Percentiles rank a stretch among this genome's conserved stretches.
Evolutionary conservation across 1,139 yeast genomes (phyloP).

Genomic region (Blastobotrys apis): DNA sequence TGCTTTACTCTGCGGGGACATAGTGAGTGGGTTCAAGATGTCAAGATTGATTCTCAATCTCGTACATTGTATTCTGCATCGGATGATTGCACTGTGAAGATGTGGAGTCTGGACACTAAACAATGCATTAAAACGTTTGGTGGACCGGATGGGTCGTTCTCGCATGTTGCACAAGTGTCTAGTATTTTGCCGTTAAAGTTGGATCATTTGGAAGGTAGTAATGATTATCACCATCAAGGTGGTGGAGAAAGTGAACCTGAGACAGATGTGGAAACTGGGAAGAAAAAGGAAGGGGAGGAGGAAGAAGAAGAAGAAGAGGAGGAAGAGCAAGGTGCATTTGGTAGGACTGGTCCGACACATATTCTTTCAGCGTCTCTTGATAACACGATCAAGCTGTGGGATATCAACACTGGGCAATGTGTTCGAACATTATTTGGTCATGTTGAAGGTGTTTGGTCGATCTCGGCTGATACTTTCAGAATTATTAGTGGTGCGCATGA

Average conservation of each 20-base stretch:
- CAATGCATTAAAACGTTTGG: slow-evolving; percentile 76
- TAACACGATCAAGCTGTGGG: slow-evolving; percentile 93
- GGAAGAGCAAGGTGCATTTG: not conserved
- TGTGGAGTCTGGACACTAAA: slow-evolving; percentile 89
- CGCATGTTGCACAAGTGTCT: slow-evolving; percentile 72
- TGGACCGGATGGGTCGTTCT: slow-evolving; percentile 45
- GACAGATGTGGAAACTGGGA: slow-evolving; percentile 27
- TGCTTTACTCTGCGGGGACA: slow-evolving; percentile 93
- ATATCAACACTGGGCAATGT: slow-evolving; percentile 78
- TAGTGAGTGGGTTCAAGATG: slow-evolving; percentile 86
- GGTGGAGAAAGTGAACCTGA: slow-evolving; percentile 19
- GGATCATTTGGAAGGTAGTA: slow-evolving; percentile 37
- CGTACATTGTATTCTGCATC: slow-evolving; percentile 80
- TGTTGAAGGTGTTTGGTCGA: slow-evolving; percentile 96
- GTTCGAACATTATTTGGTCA: slow-evolving; percentile 94
- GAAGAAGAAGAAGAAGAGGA: not conserved
- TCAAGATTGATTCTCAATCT: slow-evolving; percentile 75
- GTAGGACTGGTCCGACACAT: slow-evolving; percentile 62
- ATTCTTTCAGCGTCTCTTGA: slow-evolving; percentile 83
- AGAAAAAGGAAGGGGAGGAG: too few species aligned
- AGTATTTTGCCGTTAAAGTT: slow-evolving; percentile 80
- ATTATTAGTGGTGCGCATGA: slow-evolving; percentile 94
- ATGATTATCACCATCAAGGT: slow-evolving; percentile 26
- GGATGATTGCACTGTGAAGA: slow-evolving; percentile 85
- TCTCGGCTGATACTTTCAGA: slow-evolving; percentile 91